phyloP scores from a whole-genome alignment of 1,139 yeast species.

The Blastobotrys ciferrii region DNA sequence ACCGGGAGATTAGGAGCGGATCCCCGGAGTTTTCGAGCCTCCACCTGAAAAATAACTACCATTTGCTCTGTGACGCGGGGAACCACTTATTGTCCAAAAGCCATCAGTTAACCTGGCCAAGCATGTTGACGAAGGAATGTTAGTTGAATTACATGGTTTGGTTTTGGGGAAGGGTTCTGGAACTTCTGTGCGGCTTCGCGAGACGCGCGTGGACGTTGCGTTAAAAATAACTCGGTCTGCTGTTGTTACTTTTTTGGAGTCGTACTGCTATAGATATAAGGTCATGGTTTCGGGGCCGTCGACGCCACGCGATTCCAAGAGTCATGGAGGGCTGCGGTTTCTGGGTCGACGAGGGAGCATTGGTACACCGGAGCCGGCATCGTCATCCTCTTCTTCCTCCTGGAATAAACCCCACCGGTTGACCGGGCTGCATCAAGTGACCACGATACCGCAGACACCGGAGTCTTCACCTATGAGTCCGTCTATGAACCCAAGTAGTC shows the following conservation, averaged over 20 bases:
- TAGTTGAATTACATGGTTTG: too few relatives aligned
- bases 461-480: constrained; percentile 26
- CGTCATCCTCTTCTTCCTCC: not conserved
- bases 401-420: constrained; percentile 11
- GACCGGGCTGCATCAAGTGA: constrained; percentile 19
- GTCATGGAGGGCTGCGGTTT: not conserved
- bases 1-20: too few relatives aligned
- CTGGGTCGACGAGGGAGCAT: not conserved
- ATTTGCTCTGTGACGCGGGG: too few relatives aligned
- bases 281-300: constrained; percentile 5
- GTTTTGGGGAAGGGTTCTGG: too few relatives aligned
- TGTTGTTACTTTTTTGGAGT: not conserved
- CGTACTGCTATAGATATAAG: not conserved
- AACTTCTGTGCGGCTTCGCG: too few relatives aligned
- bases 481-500: constrained; percentile 8
- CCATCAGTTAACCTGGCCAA: too few relatives aligned
- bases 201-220: too few relatives aligned
- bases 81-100: too few relatives aligned
- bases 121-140: too few relatives aligned
- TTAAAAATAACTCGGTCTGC: not conserved
- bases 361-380: constrained; percentile 2
- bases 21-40: too few relatives aligned
- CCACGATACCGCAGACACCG: constrained; percentile 24
- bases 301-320: constrained; percentile 1
- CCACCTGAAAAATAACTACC: too few relatives aligned